Evolutionary conservation across 192 early-diverging fungal species (phyloP).

Genomic region (Backusella mclennaniae): DNA sequence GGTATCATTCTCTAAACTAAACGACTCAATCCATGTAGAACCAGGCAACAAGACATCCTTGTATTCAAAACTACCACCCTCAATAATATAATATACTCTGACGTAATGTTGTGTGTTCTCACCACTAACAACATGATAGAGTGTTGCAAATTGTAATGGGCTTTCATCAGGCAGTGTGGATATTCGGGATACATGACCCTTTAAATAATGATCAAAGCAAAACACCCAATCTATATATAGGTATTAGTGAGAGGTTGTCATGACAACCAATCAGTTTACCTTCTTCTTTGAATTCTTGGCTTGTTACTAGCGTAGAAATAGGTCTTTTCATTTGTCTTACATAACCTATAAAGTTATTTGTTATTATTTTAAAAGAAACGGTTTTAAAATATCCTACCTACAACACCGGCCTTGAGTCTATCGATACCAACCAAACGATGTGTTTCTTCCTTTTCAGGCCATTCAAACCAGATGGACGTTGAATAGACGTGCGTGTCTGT

Average conservation of each 20-base stretch:
- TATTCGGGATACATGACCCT: slow-evolving; percentile 23
- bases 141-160: slow-evolving; percentile 15
- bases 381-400: slow-evolving; percentile 9
- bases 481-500: slow-evolving; percentile 23
- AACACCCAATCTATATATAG: slow-evolving; percentile 18
- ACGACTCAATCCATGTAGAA: slow-evolving; percentile 23
- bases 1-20: slow-evolving; percentile 25
- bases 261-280: neutral
- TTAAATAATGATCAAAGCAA: slow-evolving; percentile 19
- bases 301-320: neutral
- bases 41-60: slow-evolving; percentile 34
- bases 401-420: slow-evolving; percentile 9
- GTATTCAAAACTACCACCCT: slow-evolving; percentile 4
- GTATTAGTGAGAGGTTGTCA: neutral
- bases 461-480: slow-evolving; percentile 28
- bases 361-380: neutral
- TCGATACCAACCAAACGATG: slow-evolving; percentile 11
- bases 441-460: neutral
- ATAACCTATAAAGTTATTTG: neutral
- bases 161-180: slow-evolving; percentile 3
- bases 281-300: neutral
- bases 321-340: slow-evolving; percentile 6
- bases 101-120: slow-evolving; percentile 23
- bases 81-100: slow-evolving; percentile 23
- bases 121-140: slow-evolving; percentile 29